Base-by-base conservation (phyloP, 129 eudicot genomes). In the Artemisia argyi region DNA sequence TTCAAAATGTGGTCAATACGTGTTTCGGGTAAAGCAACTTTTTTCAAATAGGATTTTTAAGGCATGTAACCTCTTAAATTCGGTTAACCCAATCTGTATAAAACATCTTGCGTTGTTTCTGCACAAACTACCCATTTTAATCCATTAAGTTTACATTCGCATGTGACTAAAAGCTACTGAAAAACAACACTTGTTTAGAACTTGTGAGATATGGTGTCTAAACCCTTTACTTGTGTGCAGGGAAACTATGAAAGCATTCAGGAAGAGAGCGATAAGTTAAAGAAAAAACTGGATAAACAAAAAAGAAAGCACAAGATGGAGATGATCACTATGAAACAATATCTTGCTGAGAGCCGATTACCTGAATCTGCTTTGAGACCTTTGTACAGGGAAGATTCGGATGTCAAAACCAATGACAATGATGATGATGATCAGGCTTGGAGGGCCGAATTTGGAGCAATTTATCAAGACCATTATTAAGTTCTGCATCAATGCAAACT, bases 231-330 rank as follows among this genome's bases (percentile, higher is more conserved):
- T 42, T 51, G 3, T 71, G 24, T 80, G 85, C 84, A 94, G 98
- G 92, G 69, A 66, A 90, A 86, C 4, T 67, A 74, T 24, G 56
- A 80, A 6, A 77, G 52, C 13, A 65, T 81, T 26, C 79, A 88
- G 61, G 90, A 88, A 83, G 97, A 94, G 82, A 90, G 86, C 26
- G 96, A 83, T 4, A 90, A 81, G 66, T 22, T 95, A 30, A 86
- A 80, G 94, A 88, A 85, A 65, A 88, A 95, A 79, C 32, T 88
- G 13, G 97, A 88, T 70, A 95, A 95, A 63, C 81, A 82, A 71
- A 90, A 88, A 77, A 80, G 91, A 57, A 95, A 95, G 69, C 99
- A 95, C 85, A 95, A 90, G 83, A 95, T 90, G 97, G 97, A 95
- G 73, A 95, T 95, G 86, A 73, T 81, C 3, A 90, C 99, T 8